Base-by-base conservation (phyloP, 2,329 filamentous ascomycete genomes). In the Fulvia fulva region DNA sequence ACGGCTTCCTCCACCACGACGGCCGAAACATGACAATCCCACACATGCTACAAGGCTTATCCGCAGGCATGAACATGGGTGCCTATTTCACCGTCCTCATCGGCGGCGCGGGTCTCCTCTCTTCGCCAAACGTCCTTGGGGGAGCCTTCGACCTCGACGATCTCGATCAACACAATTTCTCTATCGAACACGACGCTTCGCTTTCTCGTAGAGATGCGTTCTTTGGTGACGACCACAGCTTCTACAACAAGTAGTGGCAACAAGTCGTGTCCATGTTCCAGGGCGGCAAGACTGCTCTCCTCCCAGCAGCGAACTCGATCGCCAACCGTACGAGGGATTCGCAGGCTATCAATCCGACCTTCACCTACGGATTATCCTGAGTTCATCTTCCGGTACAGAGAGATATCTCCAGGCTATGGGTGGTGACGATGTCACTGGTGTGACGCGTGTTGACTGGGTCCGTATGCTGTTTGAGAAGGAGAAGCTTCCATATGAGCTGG, bases 381-480 rank as follows among this genome's bases (percentile, higher is more conserved):
- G 46, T 67, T 70, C 47, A 58, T 74, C 51, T 65, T 73, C 41
- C 66, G 65, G 22, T 74, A 74, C 57, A 71, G 71, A 49, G 74
- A 76, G 65, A 74, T 76, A 72, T 52, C 60, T 75, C 28, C 68
- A 70, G 30, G 65, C 69, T 1, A 73, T 76, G 68, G 69, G 72
- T 32, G 67, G 68, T 28, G 65, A 72, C 57, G 69, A 67, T 25
- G 53, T 63, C 8, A 68, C 63, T 9, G 73, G 73, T 12, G 65
- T 71, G 25, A 70, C 72, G 1, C 66, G 67, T 1, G 37, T 75
- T 22, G 67, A 74, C 30, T 75, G 68, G 61, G 67, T 75, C 11
- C 67, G 66, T 23, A 66, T 60, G 12, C 63, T 75, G 58, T 75
- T 76, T 53, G 71, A 73, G 61, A 34, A 75, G 64, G 73, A 74